These are phyloP conservation scores for Penicillium malachiteum DNA, from an alignment of 495 filamentous ascomycete genomes.

Conservation along the genomic window DNA sequence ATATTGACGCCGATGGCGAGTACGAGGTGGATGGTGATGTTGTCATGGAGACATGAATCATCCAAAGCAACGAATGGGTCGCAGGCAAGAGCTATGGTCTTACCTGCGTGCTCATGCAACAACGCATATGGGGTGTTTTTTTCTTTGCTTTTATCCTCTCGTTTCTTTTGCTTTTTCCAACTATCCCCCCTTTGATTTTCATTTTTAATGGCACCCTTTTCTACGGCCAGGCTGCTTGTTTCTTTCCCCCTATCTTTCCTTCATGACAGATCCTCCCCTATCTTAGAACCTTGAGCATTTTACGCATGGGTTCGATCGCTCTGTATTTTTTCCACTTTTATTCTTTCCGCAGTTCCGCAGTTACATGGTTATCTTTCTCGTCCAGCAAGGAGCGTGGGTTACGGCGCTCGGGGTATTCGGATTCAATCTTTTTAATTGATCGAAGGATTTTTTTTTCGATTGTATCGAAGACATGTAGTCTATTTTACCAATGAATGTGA, in stretches of 20 bases:
- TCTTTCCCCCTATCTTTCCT: not conserved
- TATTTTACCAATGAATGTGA: not conserved
- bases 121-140: slow-evolving; percentile 23
- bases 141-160: slow-evolving; percentile 12
- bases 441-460: not conserved
- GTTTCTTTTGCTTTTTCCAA: slow-evolving; percentile 7
- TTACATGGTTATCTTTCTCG: slow-evolving; percentile 11
- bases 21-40: slow-evolving; percentile 40
- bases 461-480: not conserved
- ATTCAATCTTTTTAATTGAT: slow-evolving; percentile 1
- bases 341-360: not conserved
- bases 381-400: slow-evolving; percentile 39
- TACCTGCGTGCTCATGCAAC: not conserved
- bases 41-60: slow-evolving; percentile 37
- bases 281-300: not conserved
- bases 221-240: not conserved
- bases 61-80: not conserved
- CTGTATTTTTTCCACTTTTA: slow-evolving; percentile 10
- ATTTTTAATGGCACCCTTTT: not conserved
- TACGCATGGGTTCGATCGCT: not conserved
- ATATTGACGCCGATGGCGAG: slow-evolving; percentile 29
- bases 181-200: not conserved
- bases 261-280: not conserved
- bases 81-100: not conserved
- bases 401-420: slow-evolving; percentile 23